phyloP scores from a whole-genome alignment of 116 monocot species.

The Trichopus zeylanicus region DNA sequence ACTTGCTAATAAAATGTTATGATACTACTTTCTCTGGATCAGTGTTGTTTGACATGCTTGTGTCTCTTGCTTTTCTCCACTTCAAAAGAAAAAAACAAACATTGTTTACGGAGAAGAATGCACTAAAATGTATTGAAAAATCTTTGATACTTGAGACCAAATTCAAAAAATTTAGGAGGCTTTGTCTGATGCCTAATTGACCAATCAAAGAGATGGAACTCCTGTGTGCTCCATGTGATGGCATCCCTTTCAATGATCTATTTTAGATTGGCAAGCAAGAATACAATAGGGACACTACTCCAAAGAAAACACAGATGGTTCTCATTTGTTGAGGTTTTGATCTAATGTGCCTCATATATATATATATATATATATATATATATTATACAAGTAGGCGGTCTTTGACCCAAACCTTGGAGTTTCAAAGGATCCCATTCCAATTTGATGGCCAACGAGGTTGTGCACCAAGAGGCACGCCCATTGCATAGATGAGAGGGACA shows the following conservation, averaged over 20 bases:
- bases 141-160: neutral
- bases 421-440: neutral
- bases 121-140: neutral
- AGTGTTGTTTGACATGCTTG: too few species aligned
- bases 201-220: neutral
- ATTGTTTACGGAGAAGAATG: neutral
- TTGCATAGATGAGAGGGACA: neutral
- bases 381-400: neutral
- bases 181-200: neutral
- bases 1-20: constrained; percentile 18
- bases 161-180: too few species aligned
- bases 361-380: too few species aligned
- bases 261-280: neutral
- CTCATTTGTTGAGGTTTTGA: neutral
- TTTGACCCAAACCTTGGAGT: neutral
- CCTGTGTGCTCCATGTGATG: neutral
- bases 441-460: too few species aligned
- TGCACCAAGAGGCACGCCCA: neutral
- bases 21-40: constrained; percentile 30
- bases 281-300: too few species aligned
- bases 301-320: neutral
- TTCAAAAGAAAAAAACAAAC: too few species aligned
- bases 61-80: too few species aligned
- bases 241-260: neutral
- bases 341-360: too few species aligned